phyloP scores from a whole-genome alignment of 768 basidiomycete genomes.

The Mrakia blollopis region DNA sequence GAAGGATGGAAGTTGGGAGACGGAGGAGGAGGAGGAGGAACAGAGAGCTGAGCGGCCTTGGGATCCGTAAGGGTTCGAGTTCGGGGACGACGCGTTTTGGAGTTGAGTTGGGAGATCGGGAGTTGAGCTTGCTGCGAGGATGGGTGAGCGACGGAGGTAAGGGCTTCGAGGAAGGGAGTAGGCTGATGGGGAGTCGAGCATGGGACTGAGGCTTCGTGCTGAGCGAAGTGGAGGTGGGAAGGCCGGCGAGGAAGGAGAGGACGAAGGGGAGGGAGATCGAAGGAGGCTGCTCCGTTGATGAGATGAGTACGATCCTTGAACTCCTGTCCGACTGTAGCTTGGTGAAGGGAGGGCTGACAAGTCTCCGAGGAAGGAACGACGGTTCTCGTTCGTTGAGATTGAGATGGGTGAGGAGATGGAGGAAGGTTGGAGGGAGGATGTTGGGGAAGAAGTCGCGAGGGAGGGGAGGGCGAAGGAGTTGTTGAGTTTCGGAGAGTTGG shows the following conservation, averaged over 20 bases:
- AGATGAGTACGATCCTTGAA: not conserved
- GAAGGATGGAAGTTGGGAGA: not conserved
- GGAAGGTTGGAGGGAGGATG: not conserved
- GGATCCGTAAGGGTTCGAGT: not conserved
- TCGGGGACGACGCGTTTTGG: not conserved
- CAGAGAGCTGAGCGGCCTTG: not conserved
- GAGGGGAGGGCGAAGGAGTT: not conserved
- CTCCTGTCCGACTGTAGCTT: not conserved
- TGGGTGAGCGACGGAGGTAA: not conserved
- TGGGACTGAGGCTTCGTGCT: not conserved
- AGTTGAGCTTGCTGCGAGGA: not conserved
- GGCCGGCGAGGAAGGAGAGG: not conserved
- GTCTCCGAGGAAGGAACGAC: conserved; percentile 4
- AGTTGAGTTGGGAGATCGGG: not conserved
- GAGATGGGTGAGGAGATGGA: not conserved
- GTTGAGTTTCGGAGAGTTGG: not conserved
- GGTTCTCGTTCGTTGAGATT: not conserved
- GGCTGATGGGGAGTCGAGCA: not conserved
- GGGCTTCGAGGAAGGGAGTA: not conserved
- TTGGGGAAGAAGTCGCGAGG: not conserved
- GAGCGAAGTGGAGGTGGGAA: not conserved
- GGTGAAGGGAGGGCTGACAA: not conserved
- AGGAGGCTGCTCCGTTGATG: not conserved
- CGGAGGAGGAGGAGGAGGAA: not conserved
- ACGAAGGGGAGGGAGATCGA: not conserved